Percentiles rank a stretch among this genome's conserved stretches.
Conservation (phyloP, 345 rosid genomes). For the Eutrema japonicum region DNA sequence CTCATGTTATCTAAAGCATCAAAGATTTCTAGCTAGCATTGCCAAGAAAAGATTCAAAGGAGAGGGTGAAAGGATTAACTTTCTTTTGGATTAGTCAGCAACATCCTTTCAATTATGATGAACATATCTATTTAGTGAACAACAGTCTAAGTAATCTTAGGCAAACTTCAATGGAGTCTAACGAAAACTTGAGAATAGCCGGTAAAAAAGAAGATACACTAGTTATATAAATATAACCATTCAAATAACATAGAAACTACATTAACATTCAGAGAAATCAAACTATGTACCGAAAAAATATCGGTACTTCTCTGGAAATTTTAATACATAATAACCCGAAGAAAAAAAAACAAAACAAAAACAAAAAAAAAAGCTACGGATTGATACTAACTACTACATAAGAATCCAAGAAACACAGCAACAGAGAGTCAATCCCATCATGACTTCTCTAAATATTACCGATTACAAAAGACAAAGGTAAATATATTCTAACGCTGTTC, state of each 20-base stretch:
- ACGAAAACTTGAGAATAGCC: neutral
- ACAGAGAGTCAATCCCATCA: conserved; percentile 18
- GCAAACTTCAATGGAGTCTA: too few relatives aligned
- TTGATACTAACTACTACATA: conserved; percentile 28
- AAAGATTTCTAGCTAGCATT: neutral
- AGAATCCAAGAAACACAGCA: conserved; percentile 43
- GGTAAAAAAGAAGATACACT: neutral
- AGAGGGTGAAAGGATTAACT: neutral
- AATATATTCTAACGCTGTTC: conserved; percentile 31
- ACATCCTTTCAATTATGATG: neutral
- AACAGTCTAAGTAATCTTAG: neutral
- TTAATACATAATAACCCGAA: conserved; percentile 19
- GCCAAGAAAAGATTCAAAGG: conserved; percentile 1
- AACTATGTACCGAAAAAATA: conserved; percentile 27
- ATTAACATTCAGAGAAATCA: conserved; percentile 38
- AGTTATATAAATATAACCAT: conserved; percentile 15
- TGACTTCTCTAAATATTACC: conserved; percentile 31
- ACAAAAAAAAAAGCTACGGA: neutral
- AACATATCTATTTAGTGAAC: neutral
- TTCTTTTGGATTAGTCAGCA: neutral
- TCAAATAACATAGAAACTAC: conserved; percentile 31
- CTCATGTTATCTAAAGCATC: neutral
- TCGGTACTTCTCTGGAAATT: conserved; percentile 36
- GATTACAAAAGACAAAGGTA: conserved; percentile 48
- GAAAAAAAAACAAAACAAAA: neutral